A percentile compares a stretch with the other conserved stretches of the same genome.
Conservation (phyloP, 1,139 yeast species). For the Lipomyces yarrowii region DNA sequence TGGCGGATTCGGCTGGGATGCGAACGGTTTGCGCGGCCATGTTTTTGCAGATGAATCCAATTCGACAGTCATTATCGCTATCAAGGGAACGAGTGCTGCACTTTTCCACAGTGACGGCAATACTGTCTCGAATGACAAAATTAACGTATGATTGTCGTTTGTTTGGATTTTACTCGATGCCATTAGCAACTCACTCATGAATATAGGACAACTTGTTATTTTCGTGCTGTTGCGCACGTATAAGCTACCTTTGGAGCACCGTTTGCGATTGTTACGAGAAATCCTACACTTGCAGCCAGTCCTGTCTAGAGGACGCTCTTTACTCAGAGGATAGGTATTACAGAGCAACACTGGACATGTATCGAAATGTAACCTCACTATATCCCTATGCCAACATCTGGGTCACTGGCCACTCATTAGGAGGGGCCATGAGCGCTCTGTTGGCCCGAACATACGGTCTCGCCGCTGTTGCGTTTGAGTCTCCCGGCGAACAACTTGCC, state of each 20-base stretch:
- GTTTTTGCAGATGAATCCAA: slow-evolving; percentile 72
- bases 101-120: slow-evolving; percentile 66
- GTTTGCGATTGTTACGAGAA: slow-evolving; percentile 93
- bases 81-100: slow-evolving; percentile 94
- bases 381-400: slow-evolving; percentile 78
- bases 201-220: slow-evolving; percentile 72
- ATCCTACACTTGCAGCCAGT: slow-evolving; percentile 87
- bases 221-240: slow-evolving; percentile 95
- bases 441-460: slow-evolving; percentile 89
- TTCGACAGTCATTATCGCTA: slow-evolving; percentile 72
- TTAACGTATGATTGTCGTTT: slow-evolving; percentile 47
- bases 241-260: slow-evolving; percentile 88
- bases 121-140: slow-evolving; percentile 79
- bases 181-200: background rate
- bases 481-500: slow-evolving; percentile 92
- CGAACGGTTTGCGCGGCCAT: slow-evolving; percentile 88
- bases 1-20: slow-evolving; percentile 77
- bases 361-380: slow-evolving; percentile 66
- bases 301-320: slow-evolving; percentile 79
- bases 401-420: slow-evolving; percentile 95
- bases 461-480: slow-evolving; percentile 89
- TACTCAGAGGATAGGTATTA: slow-evolving; percentile 79
- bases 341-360: slow-evolving; percentile 77
- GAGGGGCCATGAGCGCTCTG: slow-evolving; percentile 83
- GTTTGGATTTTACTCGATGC: background rate